Conservation (phyloP, 2,329 filamentous ascomycete species). For the Cladorrhinum sp. region DNA sequence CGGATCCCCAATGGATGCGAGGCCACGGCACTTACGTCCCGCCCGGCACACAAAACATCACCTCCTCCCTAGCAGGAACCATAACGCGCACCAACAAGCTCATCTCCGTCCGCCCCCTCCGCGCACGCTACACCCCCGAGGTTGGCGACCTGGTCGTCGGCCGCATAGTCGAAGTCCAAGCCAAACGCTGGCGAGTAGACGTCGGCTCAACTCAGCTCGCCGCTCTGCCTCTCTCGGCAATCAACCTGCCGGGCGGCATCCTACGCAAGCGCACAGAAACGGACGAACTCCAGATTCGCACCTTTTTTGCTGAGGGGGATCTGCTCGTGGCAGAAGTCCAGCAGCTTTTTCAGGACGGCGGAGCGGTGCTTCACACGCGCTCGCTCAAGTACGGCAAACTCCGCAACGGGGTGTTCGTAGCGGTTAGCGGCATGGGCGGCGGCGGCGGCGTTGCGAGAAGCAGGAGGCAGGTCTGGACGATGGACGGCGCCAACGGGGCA, state of each 20-base stretch:
- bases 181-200: slow-evolving; percentile 90
- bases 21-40: slow-evolving; percentile 89
- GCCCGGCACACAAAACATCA: slow-evolving; percentile 63
- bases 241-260: slow-evolving; percentile 93
- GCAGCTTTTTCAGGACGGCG: slow-evolving; percentile 79
- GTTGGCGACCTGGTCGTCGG: slow-evolving; percentile 95
- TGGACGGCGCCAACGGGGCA: slow-evolving; percentile 55
- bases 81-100: slow-evolving; percentile 95
- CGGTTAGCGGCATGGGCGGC: slow-evolving; percentile 76
- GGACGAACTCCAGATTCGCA: slow-evolving; percentile 93
- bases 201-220: slow-evolving; percentile 85
- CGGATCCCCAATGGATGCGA: slow-evolving; percentile 97
- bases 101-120: slow-evolving; percentile 83
- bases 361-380: slow-evolving; percentile 83
- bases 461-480: slow-evolving; percentile 83
- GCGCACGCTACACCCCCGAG: slow-evolving; percentile 90
- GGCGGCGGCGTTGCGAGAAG: slow-evolving; percentile 82
- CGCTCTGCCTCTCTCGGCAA: slow-evolving; percentile 77
- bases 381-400: slow-evolving; percentile 93
- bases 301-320: slow-evolving; percentile 96
- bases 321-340: slow-evolving; percentile 94
- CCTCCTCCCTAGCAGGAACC: slow-evolving; percentile 85
- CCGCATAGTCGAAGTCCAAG: slow-evolving; percentile 91
- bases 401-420: slow-evolving; percentile 85
- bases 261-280: slow-evolving; percentile 88